Evolutionary conservation across 2,329 filamentous ascomycete genomes (phyloP).

Genomic region (Emmonsiellopsis sp.): DNA sequence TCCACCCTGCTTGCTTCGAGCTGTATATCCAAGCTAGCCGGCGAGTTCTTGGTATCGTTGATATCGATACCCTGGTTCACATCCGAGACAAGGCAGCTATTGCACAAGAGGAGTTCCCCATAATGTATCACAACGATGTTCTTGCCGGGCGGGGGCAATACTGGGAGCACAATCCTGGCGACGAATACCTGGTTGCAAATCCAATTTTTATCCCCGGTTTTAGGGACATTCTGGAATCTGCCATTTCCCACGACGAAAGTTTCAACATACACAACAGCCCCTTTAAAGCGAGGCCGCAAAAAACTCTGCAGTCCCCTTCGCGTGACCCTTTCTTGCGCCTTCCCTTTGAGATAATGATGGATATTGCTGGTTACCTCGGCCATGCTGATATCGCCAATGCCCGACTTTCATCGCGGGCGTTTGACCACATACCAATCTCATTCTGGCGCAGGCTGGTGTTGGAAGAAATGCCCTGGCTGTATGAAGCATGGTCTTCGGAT

Average conservation of each 20-base stretch:
- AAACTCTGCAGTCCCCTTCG: neutral
- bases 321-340: slow-evolving; percentile 12
- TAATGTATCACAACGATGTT: neutral
- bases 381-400: slow-evolving; percentile 15
- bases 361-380: slow-evolving; percentile 12
- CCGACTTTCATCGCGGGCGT: slow-evolving; percentile 14
- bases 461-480: slow-evolving; percentile 18
- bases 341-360: slow-evolving; percentile 13
- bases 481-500: slow-evolving; percentile 12
- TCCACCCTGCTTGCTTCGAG: slow-evolving; percentile 14
- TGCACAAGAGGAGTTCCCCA: neutral
- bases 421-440: slow-evolving; percentile 13
- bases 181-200: slow-evolving; percentile 16
- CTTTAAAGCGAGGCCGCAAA: neutral
- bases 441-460: slow-evolving; percentile 14
- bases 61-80: slow-evolving; percentile 1
- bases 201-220: slow-evolving; percentile 16
- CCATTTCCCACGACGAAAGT: neutral
- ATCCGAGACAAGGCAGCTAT: neutral
- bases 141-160: neutral
- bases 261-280: slow-evolving; percentile 3
- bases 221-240: slow-evolving; percentile 3
- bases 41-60: neutral
- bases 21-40: slow-evolving; percentile 7
- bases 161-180: slow-evolving; percentile 9